Evolutionary conservation across 495 filamentous ascomycete species (phyloP), one percentile per base, ranked within the genome.

Genomic region (Bathelium albidoporum): DNA sequence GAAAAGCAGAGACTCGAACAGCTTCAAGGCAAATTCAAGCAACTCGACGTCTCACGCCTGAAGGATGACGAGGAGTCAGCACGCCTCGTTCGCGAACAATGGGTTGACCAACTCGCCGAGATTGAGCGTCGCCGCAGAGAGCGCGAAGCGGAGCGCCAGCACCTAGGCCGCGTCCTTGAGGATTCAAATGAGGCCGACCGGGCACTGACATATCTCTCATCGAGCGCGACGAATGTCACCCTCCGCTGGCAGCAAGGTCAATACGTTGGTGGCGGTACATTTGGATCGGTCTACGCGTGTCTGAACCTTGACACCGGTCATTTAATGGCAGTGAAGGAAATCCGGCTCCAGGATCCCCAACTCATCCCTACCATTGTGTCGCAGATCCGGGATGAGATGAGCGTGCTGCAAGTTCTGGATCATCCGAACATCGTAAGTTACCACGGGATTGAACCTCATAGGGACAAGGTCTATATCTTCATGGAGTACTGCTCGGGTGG

Each of bases 401-500:
- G 86, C 53, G 94, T 98, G 22, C 80, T 98, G 16, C 92, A 97
- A 75, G 86, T 96, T 0, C 81, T 98, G 28, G 91, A 97, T 70
- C 94, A 97, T 71, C 95, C 95, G 9, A 97, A 98, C 71, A 92
- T 98, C 52, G 94, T 98, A 5, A 91, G 90, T 7, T 98, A 98
- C 75, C 92, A 93, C 70, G 94, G 94, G 58, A 97, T 98, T 70
- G 94, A 98, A 73, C 94, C 97, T 2, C 94, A 97, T 74, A 84
- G 94, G 43, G 94, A 98, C 78, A 96, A 96, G 70, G 95, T 97
- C 5, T 98, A 97, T 75, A 95, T 98, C 67, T 98, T 98, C 76
- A 98, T 98, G 94, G 94, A 98, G 74, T 97, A 95, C 73, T 98
- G 94, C 70, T 92, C 89, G 2, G 93, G 95, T 32, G 94, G 94